Evolutionary conservation across 495 filamentous ascomycete genomes (phyloP).

Genomic region (Lophiostoma macrostomum): DNA sequence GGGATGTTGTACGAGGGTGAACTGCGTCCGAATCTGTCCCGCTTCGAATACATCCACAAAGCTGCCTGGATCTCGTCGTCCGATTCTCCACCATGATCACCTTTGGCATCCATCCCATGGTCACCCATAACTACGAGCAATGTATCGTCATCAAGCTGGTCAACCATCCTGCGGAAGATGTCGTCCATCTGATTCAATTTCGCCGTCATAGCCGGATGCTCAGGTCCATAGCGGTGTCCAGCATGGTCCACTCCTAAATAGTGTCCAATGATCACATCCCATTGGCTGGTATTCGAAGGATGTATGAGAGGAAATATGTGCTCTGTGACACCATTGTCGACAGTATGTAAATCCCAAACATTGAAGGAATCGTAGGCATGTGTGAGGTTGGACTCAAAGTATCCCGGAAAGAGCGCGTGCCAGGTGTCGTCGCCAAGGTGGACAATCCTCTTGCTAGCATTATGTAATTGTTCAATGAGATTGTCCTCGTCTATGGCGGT

Average conservation of each 20-base stretch:
- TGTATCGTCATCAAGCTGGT: conserved; percentile 75
- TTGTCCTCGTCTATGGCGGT: conserved; percentile 99
- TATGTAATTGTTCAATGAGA: conserved; percentile 74
- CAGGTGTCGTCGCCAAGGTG: conserved; percentile 97
- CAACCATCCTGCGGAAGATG: conserved; percentile 69
- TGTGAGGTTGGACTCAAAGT: conserved; percentile 83
- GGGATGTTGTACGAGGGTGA: conserved; percentile 58
- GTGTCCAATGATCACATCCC: conserved; percentile 92
- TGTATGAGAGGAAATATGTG: conserved; percentile 82
- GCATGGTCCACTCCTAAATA: conserved; percentile 96
- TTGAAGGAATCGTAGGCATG: conserved; percentile 93
- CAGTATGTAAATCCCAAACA: conserved; percentile 95
- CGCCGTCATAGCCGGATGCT: conserved; percentile 84
- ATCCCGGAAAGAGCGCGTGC: conserved; percentile 85
- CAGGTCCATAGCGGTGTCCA: conserved; percentile 90
- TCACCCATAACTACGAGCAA: conserved; percentile 95
- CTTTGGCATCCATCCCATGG: conserved; percentile 96
- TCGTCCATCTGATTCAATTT: conserved; percentile 91
- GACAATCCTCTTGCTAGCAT: conserved; percentile 78
- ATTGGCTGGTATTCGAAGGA: conserved; percentile 59
- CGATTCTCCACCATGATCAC: conserved; percentile 95
- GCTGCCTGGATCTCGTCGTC: conserved; percentile 93
- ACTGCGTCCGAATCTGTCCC: conserved; percentile 73
- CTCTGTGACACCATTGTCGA: conserved; percentile 93
- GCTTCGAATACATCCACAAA: conserved; percentile 96